Evolutionary conservation across 2,329 filamentous ascomycete species (phyloP), one percentile per base, ranked within the genome.

Genomic region (Lasiodiplodia citricola): DNA sequence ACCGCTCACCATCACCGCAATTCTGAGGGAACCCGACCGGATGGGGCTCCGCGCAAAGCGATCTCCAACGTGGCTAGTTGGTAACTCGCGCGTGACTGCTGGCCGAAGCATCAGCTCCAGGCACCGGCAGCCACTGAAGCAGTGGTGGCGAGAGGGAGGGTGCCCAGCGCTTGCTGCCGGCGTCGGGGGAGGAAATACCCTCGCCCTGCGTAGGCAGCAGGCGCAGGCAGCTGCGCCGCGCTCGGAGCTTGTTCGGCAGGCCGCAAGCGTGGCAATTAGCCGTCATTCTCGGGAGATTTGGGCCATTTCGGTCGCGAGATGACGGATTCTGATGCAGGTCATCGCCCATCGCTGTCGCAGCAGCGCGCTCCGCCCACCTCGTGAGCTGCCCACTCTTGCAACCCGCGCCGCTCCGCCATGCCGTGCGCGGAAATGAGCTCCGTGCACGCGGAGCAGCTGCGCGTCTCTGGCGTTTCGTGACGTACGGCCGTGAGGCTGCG

Each of bases 41-140:
- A 64, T 64, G 60, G 60, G 58, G 60, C 60, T 64, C 60, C 60
- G 60, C 60, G 60, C 51, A 35, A 11, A 23, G 44, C 44, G 47
- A 64, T 64, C 60, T 52, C 28, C 60, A 64, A 64, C 60, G 60
- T 64, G 60, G 60, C 60, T 64, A 52, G 60, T 64, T 64, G 60
- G 60, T 31, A 64, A 14, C 38, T 64, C 38, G 47, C 60, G 60
- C 60, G 60, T 64, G 60, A 51, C 60, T 38, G 21, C 28, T 18
- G 44, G 38, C 57, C 23, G 60, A 21, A 52, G 60, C 60, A 47
- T 64, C 58, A 52, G 60, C 44, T 64, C 60, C 60, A 64, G 60
- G 60, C 60, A 64, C 44, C 44, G 60, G 38, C 60, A 64, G 60
- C 60, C 60, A 64, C 60, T 64, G 28, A 38, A 16, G 14, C 28